A percentile compares a stretch with the other conserved stretches of the same genome.
Evolutionary conservation across 2,329 filamentous ascomycete genomes (phyloP).

Genomic region (Daldinia sp.): DNA sequence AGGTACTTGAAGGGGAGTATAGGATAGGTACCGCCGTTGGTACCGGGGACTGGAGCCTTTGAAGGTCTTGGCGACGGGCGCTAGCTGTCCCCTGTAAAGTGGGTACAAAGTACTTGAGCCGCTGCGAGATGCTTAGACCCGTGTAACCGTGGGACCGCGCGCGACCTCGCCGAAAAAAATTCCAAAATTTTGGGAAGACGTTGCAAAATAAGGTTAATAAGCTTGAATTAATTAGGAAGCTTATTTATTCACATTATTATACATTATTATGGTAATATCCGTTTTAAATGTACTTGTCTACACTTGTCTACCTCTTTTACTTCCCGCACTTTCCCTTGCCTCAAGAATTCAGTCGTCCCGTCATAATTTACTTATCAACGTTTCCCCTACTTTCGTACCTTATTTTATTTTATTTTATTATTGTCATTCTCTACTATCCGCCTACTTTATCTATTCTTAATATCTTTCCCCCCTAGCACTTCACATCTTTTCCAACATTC

Average conservation of each 20-base stretch:
- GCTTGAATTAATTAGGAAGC: constrained; percentile 40
- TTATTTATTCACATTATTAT: constrained; percentile 36
- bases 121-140: constrained; percentile 24
- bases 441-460: constrained; percentile 21
- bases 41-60: constrained; percentile 28
- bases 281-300: constrained; percentile 3
- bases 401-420: neutral
- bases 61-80: constrained; percentile 32
- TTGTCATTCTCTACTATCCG: neutral
- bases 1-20: constrained; percentile 6
- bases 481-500: constrained; percentile 12
- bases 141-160: constrained; percentile 16
- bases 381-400: neutral
- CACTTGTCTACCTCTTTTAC: neutral
- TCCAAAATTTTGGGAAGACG: constrained; percentile 8
- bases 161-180: constrained; percentile 19
- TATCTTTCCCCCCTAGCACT: neutral
- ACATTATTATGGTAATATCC: constrained; percentile 35
- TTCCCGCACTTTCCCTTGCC: constrained; percentile 35
- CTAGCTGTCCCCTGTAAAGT: constrained; percentile 30
- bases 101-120: constrained; percentile 22
- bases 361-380: constrained; percentile 35
- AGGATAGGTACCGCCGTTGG: constrained; percentile 24
- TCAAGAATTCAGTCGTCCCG: constrained; percentile 34
- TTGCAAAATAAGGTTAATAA: constrained; percentile 38